Conservation (phyloP, 2,329 filamentous ascomycete species). For the Diaporthe sp. region DNA sequence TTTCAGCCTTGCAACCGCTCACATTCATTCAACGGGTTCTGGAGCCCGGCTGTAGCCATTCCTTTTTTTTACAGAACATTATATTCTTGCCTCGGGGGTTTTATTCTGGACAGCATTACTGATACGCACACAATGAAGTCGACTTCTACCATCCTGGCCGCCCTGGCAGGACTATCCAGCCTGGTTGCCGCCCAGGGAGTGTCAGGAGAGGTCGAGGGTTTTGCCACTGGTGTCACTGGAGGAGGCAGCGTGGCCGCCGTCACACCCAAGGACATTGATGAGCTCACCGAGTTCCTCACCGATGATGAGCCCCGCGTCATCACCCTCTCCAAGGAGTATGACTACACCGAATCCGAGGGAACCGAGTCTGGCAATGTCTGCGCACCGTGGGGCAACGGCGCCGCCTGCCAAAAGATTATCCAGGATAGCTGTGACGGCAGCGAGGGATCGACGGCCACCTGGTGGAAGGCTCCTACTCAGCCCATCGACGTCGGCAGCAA, state of each 20-base stretch:
- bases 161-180: background rate
- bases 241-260: background rate
- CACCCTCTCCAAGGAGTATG: background rate
- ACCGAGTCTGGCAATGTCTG: background rate
- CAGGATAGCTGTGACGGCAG: background rate
- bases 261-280: background rate
- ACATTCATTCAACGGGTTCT: background rate
- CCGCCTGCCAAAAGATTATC: background rate
- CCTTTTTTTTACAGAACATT: background rate
- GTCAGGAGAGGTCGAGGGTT: background rate
- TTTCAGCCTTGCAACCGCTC: background rate
- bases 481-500: conserved; percentile 1
- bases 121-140: background rate
- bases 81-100: background rate
- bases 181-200: background rate
- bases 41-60: background rate
- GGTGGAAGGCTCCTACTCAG: background rate
- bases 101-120: background rate
- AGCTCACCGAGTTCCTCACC: background rate
- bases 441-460: background rate
- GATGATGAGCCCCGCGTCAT: background rate
- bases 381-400: background rate
- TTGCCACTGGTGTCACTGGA: background rate
- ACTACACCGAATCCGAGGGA: background rate
- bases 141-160: background rate